Percentiles rank a stretch among this genome's conserved stretches.
These are phyloP conservation scores for Fragaria vesca DNA, from an alignment of 306 rosid species.

Conservation along the genomic window DNA sequence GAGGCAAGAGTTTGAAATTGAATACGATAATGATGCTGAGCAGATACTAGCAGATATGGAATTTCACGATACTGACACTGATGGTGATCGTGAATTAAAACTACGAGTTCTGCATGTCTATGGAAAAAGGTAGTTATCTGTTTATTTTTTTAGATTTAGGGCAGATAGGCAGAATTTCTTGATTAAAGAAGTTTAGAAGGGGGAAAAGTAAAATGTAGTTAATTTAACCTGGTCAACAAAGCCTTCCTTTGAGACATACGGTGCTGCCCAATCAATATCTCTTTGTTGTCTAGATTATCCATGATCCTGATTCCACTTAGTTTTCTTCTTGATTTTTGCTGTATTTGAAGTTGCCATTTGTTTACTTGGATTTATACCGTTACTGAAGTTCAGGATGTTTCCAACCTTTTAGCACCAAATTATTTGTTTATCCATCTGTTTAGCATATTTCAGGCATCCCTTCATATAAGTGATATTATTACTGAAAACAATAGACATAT, in stretches of 20 bases:
- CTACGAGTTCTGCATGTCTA: slow-evolving; percentile 68
- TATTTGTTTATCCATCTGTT: background rate
- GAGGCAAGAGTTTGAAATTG: slow-evolving; percentile 84
- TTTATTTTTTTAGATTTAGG: background rate
- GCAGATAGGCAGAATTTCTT: background rate
- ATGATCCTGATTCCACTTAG: background rate
- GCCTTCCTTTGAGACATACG: background rate
- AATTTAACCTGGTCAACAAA: background rate
- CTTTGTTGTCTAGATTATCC: background rate
- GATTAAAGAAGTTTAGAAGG: background rate
- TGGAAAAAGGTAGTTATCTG: slow-evolving; percentile 52
- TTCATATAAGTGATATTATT: background rate
- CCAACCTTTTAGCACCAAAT: background rate
- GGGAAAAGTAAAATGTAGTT: background rate
- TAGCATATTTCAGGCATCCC: background rate
- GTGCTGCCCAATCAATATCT: background rate
- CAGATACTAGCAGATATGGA: slow-evolving; percentile 91
- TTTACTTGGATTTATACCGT: background rate
- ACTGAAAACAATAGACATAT: background rate
- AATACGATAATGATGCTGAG: slow-evolving; percentile 91
- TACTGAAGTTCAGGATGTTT: background rate
- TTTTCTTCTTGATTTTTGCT: background rate
- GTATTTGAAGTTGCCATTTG: background rate
- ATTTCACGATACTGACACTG: slow-evolving; percentile 66
- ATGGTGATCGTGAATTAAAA: slow-evolving; percentile 58